These are phyloP conservation scores for Pythium sp. DNA, from an alignment of 352 stramenopile genomes.

Conservation along the genomic window DNA sequence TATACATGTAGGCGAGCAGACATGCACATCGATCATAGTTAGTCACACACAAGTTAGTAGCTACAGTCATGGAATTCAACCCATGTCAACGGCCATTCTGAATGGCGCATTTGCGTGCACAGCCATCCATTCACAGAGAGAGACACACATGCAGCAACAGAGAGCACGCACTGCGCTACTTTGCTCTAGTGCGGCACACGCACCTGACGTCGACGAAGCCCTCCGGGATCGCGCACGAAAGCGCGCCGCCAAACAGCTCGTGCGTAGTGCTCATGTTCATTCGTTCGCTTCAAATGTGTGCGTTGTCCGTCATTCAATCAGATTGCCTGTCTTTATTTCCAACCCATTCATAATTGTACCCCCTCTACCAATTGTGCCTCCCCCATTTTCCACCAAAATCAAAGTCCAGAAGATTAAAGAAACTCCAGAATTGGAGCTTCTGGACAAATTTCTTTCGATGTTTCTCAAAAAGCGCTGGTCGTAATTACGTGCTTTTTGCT, in stretches of 20 bases:
- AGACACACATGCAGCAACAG: not conserved
- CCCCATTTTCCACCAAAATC: not conserved
- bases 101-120: not conserved
- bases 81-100: not conserved
- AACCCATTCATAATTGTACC: not conserved
- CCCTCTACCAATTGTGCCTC: not conserved
- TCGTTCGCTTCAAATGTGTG: not conserved
- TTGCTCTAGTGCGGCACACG: not conserved
- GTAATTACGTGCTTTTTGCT: slow-evolving; percentile 4
- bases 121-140: not conserved
- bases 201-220: slow-evolving; percentile 81
- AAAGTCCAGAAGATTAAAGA: not conserved
- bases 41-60: not conserved
- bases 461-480: not conserved
- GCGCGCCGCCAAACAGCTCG: slow-evolving; percentile 62
- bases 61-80: slow-evolving; percentile 4
- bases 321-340: not conserved
- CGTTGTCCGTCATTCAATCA: not conserved
- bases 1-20: slow-evolving; percentile 10
- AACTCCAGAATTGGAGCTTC: not conserved
- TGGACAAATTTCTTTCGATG: slow-evolving; percentile 1
- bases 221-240: slow-evolving; percentile 69
- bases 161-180: not conserved
- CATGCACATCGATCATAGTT: not conserved
- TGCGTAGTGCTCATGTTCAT: slow-evolving; percentile 18